phyloP scores from a whole-genome alignment of 1,284 basidiomycete genomes.

The Trametes versicolor region DNA sequence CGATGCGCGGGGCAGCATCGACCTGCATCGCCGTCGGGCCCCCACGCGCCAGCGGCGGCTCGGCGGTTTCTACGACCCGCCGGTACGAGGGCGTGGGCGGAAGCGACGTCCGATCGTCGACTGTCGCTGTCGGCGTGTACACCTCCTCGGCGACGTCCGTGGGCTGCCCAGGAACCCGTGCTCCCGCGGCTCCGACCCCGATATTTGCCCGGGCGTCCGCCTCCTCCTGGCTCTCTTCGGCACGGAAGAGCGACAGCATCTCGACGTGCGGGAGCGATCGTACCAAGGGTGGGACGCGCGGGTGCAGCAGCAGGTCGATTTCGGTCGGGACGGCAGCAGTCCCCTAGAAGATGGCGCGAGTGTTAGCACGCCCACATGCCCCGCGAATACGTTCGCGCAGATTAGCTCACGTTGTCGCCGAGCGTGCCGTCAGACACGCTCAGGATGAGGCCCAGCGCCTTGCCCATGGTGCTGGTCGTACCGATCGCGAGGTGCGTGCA shows the following conservation, averaged over 20 bases:
- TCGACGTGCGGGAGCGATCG: conserved; percentile 74
- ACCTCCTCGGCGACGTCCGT: conserved; percentile 16
- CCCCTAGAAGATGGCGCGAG: conserved; percentile 20
- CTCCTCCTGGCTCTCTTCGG: conserved; percentile 74
- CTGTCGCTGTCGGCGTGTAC: conserved; percentile 13
- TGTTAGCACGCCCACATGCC: conserved; percentile 9
- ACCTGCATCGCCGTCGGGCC: conserved; percentile 25
- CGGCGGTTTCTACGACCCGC: conserved; percentile 14
- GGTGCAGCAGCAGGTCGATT: conserved; percentile 75
- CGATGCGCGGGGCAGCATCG: conserved; percentile 19
- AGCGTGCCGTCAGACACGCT: conserved; percentile 27
- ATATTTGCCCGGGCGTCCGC: conserved; percentile 53
- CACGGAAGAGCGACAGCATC: conserved; percentile 63
- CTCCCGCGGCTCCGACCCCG: conserved; percentile 42
- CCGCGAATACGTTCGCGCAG: background rate
- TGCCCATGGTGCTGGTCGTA: conserved; percentile 65
- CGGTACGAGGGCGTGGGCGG: background rate
- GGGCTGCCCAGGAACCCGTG: conserved; percentile 6
- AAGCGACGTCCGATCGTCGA: conserved; percentile 1
- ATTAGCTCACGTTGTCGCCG: conserved; percentile 32
- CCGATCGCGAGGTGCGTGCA: conserved; percentile 62
- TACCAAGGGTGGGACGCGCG: conserved; percentile 78
- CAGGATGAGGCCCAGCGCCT: conserved; percentile 61
- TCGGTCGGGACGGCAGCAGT: conserved; percentile 46
- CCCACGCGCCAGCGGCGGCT: conserved; percentile 12